phyloP scores from a whole-genome alignment of 2,329 filamentous ascomycete species.

The Phyllosticta citrichinensis region DNA sequence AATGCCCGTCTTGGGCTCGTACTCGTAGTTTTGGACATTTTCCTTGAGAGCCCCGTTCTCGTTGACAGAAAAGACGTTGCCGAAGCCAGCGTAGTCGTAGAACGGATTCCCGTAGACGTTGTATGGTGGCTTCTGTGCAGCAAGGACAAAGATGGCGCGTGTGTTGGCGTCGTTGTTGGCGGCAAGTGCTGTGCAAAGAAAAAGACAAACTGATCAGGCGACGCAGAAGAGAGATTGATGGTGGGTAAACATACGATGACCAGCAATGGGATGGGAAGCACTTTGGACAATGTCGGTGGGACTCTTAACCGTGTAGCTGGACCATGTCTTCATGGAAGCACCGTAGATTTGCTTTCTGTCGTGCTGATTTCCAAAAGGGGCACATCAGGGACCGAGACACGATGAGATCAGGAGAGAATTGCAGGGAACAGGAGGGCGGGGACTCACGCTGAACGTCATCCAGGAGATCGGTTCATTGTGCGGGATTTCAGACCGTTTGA shows the following conservation, averaged over 20 bases:
- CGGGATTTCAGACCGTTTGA: constrained; percentile 74
- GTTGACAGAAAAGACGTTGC: constrained; percentile 63
- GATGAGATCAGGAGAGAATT: not conserved
- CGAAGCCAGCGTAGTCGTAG: constrained; percentile 73
- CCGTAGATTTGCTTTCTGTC: constrained; percentile 77
- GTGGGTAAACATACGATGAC: constrained; percentile 51
- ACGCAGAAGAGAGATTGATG: constrained; percentile 3
- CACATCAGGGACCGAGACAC: not conserved
- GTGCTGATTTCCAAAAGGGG: constrained; percentile 45
- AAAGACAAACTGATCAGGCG: constrained; percentile 7
- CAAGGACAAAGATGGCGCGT: constrained; percentile 78
- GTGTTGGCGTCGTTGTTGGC: constrained; percentile 65
- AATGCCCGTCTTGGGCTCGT: constrained; percentile 60
- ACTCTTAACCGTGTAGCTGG: constrained; percentile 65
- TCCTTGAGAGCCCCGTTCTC: constrained; percentile 46
- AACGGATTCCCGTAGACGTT: constrained; percentile 85
- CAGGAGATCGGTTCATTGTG: constrained; percentile 82
- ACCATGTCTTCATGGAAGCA: constrained; percentile 89
- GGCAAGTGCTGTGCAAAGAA: constrained; percentile 47
- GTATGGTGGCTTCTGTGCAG: constrained; percentile 66
- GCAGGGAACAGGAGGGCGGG: not conserved
- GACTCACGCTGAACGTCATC: constrained; percentile 77
- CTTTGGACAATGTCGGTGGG: constrained; percentile 68
- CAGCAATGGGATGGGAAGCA: constrained; percentile 63
- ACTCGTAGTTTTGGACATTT: constrained; percentile 64